These are phyloP conservation scores for Aegilops longissima DNA, from an alignment of 176 grass and related monocot genomes.

Conservation along the genomic window DNA sequence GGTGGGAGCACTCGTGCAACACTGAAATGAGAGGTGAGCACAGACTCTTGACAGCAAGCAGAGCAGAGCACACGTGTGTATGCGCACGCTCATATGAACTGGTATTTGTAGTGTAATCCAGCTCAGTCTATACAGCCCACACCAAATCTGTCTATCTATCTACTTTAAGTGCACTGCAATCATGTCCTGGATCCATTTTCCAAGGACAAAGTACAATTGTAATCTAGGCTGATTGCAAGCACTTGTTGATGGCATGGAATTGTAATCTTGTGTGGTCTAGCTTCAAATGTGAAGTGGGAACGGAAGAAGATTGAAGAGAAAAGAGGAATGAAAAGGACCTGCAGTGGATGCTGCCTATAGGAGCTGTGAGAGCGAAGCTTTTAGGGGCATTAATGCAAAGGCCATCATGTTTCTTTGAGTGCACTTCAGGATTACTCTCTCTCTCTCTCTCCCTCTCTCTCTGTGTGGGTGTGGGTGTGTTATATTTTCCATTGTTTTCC, in stretches of 20 bases:
- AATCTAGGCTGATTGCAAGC: neutral
- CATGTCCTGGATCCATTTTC: neutral
- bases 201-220: neutral
- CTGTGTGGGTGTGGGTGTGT: no score
- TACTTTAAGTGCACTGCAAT: neutral
- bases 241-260: neutral
- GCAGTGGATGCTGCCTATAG: neutral
- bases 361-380: constrained; percentile 40
- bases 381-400: constrained; percentile 6
- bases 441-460: no score
- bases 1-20: no score
- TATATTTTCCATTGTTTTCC: neutral
- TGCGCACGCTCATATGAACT: neutral
- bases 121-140: no score
- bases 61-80: neutral
- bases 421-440: constrained; percentile 61
- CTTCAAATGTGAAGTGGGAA: neutral
- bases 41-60: neutral
- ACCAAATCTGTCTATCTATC: neutral
- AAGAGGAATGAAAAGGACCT: neutral
- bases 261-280: no score
- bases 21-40: neutral
- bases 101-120: neutral
- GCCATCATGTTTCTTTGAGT: constrained; percentile 70
- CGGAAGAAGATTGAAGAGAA: neutral